These are phyloP conservation scores for Lasiodiplodia citricola DNA, from an alignment of 2,329 filamentous ascomycete genomes.

Conservation along the genomic window DNA sequence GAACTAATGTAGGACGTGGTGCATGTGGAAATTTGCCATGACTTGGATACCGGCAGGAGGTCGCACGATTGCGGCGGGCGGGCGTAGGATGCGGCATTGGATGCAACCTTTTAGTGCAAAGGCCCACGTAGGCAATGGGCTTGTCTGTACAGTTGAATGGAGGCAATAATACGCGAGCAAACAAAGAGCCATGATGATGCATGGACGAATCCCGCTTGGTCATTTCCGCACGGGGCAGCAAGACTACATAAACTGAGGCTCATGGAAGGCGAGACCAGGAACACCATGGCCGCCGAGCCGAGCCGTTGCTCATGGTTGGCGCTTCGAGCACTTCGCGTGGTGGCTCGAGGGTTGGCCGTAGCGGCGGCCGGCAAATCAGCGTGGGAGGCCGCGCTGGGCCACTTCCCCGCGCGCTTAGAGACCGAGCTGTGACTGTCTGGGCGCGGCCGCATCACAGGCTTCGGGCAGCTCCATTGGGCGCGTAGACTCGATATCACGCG, in stretches of 20 bases:
- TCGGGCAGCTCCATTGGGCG: constrained; percentile 13
- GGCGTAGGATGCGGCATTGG: background rate
- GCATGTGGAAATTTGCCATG: background rate
- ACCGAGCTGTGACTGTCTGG: constrained; percentile 18
- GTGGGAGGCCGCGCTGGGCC: constrained; percentile 7
- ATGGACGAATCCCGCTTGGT: background rate
- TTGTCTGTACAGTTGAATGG: constrained; percentile 11
- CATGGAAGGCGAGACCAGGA: background rate
- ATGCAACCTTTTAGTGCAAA: background rate
- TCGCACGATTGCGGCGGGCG: background rate
- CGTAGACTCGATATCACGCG: constrained; percentile 16
- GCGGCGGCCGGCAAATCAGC: constrained; percentile 16
- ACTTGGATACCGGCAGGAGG: constrained; percentile 2
- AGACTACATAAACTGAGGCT: background rate
- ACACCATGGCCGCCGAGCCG: constrained; percentile 19
- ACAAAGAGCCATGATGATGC: background rate
- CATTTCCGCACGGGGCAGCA: background rate
- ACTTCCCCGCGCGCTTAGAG: constrained; percentile 24
- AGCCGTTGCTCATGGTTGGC: constrained; percentile 6
- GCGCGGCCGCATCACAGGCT: constrained; percentile 10
- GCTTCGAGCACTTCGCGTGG: constrained; percentile 12
- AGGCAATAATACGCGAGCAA: background rate
- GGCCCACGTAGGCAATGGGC: background rate
- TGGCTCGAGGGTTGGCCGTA: background rate
- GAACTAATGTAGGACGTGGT: constrained; percentile 4